A percentile compares a stretch with the other conserved stretches of the same genome.
phyloP scores from a whole-genome alignment of 768 basidiomycete genomes.

The Suillus occidentalis region DNA sequence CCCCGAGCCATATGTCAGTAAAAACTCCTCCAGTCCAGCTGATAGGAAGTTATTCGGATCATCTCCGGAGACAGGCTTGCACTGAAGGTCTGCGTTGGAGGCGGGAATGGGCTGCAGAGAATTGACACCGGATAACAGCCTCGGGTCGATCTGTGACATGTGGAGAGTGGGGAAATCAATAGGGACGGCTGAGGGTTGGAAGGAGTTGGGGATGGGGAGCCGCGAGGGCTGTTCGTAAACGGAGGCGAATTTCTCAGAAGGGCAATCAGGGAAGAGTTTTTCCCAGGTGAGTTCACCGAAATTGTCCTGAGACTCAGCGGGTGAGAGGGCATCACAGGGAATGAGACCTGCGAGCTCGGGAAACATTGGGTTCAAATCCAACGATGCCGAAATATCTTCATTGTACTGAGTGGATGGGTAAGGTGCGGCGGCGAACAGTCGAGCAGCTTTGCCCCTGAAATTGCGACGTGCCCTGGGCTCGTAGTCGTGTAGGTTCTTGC shows the following conservation, averaged over 20 bases:
- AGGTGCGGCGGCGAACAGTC: conserved; percentile 3
- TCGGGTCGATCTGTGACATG: neutral
- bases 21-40: neutral
- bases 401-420: conserved; percentile 2
- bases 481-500: conserved; percentile 19
- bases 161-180: neutral
- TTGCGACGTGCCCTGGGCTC: conserved; percentile 12
- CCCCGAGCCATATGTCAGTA: neutral
- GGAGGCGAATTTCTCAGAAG: neutral
- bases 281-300: conserved; percentile 1
- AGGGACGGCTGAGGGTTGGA: neutral
- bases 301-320: neutral
- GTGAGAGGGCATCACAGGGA: neutral
- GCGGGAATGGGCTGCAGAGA: neutral
- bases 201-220: neutral
- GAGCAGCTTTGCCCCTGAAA: conserved; percentile 5
- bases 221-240: neutral
- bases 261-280: neutral
- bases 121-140: neutral
- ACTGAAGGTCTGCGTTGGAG: neutral
- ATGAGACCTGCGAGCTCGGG: neutral
- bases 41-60: neutral
- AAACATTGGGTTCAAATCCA: neutral
- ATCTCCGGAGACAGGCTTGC: neutral
- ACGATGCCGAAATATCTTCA: neutral